Evolutionary conservation across 257 asterid genomes (phyloP).

Genomic region (Solanum phureja): DNA sequence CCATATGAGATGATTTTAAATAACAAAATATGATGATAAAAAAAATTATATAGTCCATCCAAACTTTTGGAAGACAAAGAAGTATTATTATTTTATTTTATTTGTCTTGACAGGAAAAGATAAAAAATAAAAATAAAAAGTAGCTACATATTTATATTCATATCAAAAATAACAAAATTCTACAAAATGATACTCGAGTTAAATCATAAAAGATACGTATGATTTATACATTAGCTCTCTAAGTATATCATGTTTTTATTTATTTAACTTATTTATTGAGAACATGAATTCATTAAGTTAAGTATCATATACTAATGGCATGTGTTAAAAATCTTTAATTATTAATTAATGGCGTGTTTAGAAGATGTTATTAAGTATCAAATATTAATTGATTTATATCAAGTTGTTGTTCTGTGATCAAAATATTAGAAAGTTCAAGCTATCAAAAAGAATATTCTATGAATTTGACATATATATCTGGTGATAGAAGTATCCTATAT

Average conservation of each 20-base stretch:
- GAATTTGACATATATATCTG: background rate
- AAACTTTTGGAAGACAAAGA: background rate
- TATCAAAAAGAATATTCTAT: background rate
- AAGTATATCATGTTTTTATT: background rate
- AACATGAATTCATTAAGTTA: background rate
- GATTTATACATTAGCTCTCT: background rate
- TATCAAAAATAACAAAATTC: background rate
- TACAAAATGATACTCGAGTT: background rate
- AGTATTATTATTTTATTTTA: background rate
- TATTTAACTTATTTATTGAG: background rate
- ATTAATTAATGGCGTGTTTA: background rate
- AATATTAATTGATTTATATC: too few relatives aligned
- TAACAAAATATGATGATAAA: background rate
- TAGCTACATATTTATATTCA: background rate
- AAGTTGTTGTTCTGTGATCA: background rate
- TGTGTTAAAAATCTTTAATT: background rate
- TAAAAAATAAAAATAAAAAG: too few relatives aligned
- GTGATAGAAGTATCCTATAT: background rate
- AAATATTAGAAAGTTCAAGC: background rate
- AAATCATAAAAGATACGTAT: too few relatives aligned
- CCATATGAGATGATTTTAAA: background rate
- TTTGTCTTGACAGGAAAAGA: background rate
- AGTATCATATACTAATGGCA: background rate
- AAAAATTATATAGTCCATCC: background rate
- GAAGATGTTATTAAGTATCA: background rate